These are phyloP conservation scores for Yamadazyma akitaensis DNA, from an alignment of 805 yeast genomes.

Conservation along the genomic window DNA sequence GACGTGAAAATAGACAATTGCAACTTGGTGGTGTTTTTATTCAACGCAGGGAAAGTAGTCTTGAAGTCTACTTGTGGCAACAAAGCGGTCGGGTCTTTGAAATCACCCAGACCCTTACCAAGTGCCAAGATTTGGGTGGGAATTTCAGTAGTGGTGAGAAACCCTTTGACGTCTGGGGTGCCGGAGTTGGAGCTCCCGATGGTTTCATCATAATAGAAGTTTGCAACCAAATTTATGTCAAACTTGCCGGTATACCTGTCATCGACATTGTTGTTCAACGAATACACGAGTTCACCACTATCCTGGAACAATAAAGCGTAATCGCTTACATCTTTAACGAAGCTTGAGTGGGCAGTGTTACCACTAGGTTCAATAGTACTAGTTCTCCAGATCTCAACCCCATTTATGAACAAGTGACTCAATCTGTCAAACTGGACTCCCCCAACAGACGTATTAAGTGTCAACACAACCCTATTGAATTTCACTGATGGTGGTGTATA, in stretches of 20 bases:
- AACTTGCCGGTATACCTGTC: slow-evolving; percentile 59
- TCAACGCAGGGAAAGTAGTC: slow-evolving; percentile 43
- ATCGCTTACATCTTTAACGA: slow-evolving; percentile 62
- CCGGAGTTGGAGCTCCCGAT: not conserved
- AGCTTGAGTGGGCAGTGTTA: slow-evolving; percentile 41
- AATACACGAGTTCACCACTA: slow-evolving; percentile 43
- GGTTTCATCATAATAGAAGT: slow-evolving; percentile 43
- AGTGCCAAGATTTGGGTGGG: slow-evolving; percentile 43
- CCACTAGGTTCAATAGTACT: slow-evolving; percentile 67
- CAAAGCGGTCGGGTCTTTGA: slow-evolving; percentile 34
- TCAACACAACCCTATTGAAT: slow-evolving; percentile 53
- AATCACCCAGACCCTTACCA: slow-evolving; percentile 16
- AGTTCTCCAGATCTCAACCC: slow-evolving; percentile 75
- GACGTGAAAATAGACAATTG: slow-evolving; percentile 59
- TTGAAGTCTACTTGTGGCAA: slow-evolving; percentile 40
- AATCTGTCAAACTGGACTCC: slow-evolving; percentile 67
- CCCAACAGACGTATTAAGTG: slow-evolving; percentile 48
- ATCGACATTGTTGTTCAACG: slow-evolving; percentile 62
- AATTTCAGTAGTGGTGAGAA: slow-evolving; percentile 29
- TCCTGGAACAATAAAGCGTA: slow-evolving; percentile 50
- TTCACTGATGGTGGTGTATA: slow-evolving; percentile 44
- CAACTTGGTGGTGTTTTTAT: slow-evolving; percentile 57
- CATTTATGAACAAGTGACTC: slow-evolving; percentile 60
- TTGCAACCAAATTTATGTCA: slow-evolving; percentile 47
- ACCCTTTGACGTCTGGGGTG: slow-evolving; percentile 1